phyloP scores from a whole-genome alignment of 768 basidiomycete genomes.

The Scleroderma citrinum region DNA sequence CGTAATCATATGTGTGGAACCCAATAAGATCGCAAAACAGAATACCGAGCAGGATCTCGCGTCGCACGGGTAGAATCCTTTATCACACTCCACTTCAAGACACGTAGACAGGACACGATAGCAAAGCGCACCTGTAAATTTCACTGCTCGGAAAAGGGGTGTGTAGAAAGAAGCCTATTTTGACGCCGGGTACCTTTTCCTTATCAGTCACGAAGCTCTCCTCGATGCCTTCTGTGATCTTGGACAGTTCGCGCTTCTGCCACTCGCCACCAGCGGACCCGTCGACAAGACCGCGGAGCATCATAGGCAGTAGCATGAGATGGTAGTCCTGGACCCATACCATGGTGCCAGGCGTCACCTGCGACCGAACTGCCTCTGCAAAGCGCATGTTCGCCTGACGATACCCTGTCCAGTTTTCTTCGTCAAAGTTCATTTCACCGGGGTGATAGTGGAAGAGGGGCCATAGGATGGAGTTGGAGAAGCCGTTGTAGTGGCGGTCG shows the following conservation, averaged over 20 bases:
- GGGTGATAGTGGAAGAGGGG: constrained; percentile 99
- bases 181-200: constrained; percentile 57
- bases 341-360: constrained; percentile 83
- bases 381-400: constrained; percentile 95
- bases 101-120: constrained; percentile 8
- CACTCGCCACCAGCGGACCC: constrained; percentile 55
- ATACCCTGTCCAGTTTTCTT: constrained; percentile 97
- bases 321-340: constrained; percentile 99
- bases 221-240: constrained; percentile 68
- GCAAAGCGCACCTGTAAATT: constrained; percentile 80
- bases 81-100: background rate
- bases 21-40: constrained; percentile 96
- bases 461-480: constrained; percentile 99
- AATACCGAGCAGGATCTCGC: constrained; percentile 95
- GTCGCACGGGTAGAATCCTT: constrained; percentile 93
- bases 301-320: constrained; percentile 95
- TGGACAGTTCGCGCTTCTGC: constrained; percentile 54
- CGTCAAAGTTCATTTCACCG: constrained; percentile 99
- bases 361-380: constrained; percentile 79
- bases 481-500: constrained; percentile 97
- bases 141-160: constrained; percentile 98
- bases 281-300: constrained; percentile 84
- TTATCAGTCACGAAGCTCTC: constrained; percentile 33
- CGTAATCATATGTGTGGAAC: constrained; percentile 99
- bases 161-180: constrained; percentile 98